Conservation (phyloP, 1,284 basidiomycete genomes). For the Paramarasmius palmivorus region DNA sequence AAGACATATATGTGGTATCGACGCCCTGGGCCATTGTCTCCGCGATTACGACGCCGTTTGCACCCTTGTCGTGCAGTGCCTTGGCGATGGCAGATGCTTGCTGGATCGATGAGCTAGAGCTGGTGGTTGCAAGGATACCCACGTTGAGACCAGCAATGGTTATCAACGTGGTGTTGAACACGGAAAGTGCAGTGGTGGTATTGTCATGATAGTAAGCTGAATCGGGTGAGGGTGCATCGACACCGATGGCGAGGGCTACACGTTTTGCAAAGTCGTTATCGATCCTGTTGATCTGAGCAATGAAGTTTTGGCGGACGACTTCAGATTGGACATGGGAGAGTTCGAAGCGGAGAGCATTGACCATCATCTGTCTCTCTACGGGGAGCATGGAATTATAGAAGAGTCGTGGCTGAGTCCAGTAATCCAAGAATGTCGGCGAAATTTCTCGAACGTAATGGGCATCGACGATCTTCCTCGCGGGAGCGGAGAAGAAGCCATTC, state of each 20-base stretch:
- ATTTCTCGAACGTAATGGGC: conserved; percentile 5
- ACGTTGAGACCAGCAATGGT: conserved; percentile 7
- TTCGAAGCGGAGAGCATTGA: conserved; percentile 10
- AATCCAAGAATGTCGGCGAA: conserved; percentile 6
- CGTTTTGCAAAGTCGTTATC: conserved; percentile 3
- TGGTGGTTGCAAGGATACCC: conserved; percentile 6
- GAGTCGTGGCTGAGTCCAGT: conserved; percentile 7
- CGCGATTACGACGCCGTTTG: not conserved
- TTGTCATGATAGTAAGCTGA: conserved; percentile 9
- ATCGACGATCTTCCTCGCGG: conserved; percentile 2
- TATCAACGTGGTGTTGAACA: conserved; percentile 2
- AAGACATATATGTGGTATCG: conserved; percentile 3
- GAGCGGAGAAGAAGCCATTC: conserved; percentile 10
- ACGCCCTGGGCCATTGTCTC: conserved; percentile 1
- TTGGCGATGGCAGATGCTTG: conserved; percentile 1
- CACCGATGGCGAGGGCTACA: not conserved
- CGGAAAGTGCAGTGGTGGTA: conserved; percentile 1
- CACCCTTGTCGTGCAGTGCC: not conserved
- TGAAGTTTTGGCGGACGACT: not conserved
- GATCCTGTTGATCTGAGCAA: conserved; percentile 6
- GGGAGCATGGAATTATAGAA: conserved; percentile 10
- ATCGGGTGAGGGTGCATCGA: not conserved
- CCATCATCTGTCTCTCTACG: conserved; percentile 7
- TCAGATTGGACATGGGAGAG: conserved; percentile 7
- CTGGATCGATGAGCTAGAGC: not conserved